Evolutionary conservation across 495 filamentous ascomycete genomes (phyloP), one percentile per base, ranked within the genome.

Genomic region (Penicillium mononematosum): DNA sequence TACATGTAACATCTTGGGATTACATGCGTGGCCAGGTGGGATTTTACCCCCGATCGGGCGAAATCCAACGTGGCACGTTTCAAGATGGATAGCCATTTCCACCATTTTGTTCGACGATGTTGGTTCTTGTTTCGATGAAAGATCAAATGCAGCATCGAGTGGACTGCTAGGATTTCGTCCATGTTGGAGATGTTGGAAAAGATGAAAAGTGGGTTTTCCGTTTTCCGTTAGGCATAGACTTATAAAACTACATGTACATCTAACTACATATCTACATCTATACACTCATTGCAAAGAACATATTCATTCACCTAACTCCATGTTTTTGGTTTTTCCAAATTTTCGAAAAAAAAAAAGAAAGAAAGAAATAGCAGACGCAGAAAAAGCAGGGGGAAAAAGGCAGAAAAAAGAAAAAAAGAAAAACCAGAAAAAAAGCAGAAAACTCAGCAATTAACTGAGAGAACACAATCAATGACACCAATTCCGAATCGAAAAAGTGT

Each of bases 71-170:
- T 60, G 54, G 78, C 79, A 12, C 89, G 87, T 42, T 85, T 81
- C 44, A 94, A 72, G 58, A 84, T 79, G 36, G 83, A 81, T 44
- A 91, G 75, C 70, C 80, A 77, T 64, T 83, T 82, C 83, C 87
- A 94, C 90, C 90, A 94, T 60, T 81, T 84, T 4, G 84, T 72
- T 38, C 75, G 72, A 38, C 81, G 82, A 68, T 93, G 89, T 70
- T 94, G 90, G 70, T 93, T 93, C 61, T 85, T 86, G 73, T 92
- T 92, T 66, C 88, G 88, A 69, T 91, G 87, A 63, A 83, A 82
- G 46, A 91, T 74, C 62, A 88, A 72, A 53, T 83, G 76, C 41
- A 95, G 81, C 5, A 69, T 65, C 0, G 70, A 67, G 57, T 73
- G 62, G 2, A 75, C 60, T n/a, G 61, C 60, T 29, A 51, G 53